Conservation (phyloP, 2,329 filamentous ascomycete species). For the Nannizzia gypsea region DNA sequence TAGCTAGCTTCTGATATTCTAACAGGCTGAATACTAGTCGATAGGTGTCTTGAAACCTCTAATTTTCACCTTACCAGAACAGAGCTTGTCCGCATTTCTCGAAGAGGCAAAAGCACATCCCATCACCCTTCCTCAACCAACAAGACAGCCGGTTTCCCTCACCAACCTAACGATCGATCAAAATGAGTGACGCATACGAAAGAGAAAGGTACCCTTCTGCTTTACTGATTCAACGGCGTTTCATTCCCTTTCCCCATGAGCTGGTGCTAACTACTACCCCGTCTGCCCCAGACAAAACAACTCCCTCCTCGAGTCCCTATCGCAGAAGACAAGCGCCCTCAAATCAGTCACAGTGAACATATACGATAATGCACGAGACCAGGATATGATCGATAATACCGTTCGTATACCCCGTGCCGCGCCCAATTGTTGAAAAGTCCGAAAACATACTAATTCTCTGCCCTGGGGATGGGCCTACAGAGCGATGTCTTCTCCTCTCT, state of each 20-base stretch:
- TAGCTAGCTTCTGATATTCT: too few species aligned
- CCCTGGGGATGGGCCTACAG: conserved; percentile 32
- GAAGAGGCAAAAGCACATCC: background rate
- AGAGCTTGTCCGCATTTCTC: background rate
- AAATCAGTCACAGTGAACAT: conserved; percentile 94
- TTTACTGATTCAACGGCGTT: conserved; percentile 7
- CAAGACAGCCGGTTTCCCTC: background rate
- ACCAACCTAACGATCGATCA: background rate
- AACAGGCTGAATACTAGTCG: too few species aligned
- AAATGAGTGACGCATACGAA: conserved; percentile 66
- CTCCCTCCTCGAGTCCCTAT: conserved; percentile 79
- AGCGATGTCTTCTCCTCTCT: conserved; percentile 87
- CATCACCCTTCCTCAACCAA: background rate
- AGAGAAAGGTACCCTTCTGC: conserved; percentile 47
- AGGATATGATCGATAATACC: conserved; percentile 77
- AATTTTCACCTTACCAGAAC: too few species aligned
- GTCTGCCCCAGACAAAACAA: conserved; percentile 63
- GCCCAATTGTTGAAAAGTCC: background rate
- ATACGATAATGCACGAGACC: conserved; percentile 85
- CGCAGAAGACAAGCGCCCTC: conserved; percentile 79
- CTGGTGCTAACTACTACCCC: background rate
- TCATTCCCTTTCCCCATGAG: background rate
- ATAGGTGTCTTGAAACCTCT: too few species aligned
- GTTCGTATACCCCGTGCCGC: conserved; percentile 44
- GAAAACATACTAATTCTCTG: background rate